Evolutionary conservation across 768 basidiomycete species (phyloP), one percentile per base, ranked within the genome.

Genomic region (Leucosporidium scottii): DNA sequence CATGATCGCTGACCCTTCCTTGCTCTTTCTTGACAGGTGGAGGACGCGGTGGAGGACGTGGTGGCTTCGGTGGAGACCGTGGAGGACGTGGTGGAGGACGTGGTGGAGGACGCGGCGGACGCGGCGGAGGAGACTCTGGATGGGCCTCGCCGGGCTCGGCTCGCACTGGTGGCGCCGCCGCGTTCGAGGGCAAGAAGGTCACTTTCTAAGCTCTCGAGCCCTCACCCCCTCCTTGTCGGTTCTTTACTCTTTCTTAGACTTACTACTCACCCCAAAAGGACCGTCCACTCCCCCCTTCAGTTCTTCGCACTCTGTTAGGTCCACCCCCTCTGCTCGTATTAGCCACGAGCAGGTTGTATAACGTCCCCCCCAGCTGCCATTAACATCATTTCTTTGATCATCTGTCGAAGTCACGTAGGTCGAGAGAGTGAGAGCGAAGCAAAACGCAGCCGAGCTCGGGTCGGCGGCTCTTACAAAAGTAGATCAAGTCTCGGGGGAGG

Each of bases 81-180:
- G 78, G 79, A 61, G 76, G 77, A 31, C 73, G 81, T 55, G 78
- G 81, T 31, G 76, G 78, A 23, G 78, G 78, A 31, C 75, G 82
- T 2, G 79, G 80, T 66, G 12, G 72, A 59, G 8, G 39, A 2
- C 8, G 39, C 15, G 39, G 39, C 21, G 55, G 68, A 7, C 60
- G 64, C 36, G 69, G 61, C 27, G 31, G 23, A 39, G 63, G 70
- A 59, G 56, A 70, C 59, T 28, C 53, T 30, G 62, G 51, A 30
- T 58, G 68, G 36, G 25, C 64, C 44, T 39, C 47, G 51, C 69
- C 72, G 61, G 75, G 76, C 64, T 62, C 78, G 15, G 64, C 60
- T 64, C 84, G 86, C 73, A 83, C 79, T 51, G 89, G 89, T 34
- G 89, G 85, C 44, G 85, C 88, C 75, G 79, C 84, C 58, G 75